Evolutionary conservation across 352 stramenopile genomes (phyloP), one percentile per base, ranked within the genome.

Genomic region (Phytopythium mirpurense): DNA sequence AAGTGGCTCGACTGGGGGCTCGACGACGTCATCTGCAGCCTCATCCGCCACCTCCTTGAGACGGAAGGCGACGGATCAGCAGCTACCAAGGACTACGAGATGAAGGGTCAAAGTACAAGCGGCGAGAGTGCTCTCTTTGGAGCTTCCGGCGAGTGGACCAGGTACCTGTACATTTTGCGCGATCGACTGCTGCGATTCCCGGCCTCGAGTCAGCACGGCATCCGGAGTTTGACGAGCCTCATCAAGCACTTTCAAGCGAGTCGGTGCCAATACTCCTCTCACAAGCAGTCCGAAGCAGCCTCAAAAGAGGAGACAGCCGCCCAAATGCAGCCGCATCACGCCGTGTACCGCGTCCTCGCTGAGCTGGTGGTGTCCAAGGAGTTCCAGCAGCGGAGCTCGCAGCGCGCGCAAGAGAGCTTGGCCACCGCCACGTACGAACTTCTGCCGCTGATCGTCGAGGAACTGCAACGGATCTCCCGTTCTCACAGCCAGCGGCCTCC

Each of bases 331-430:
- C 68, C 67, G 18, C 65, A 75, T 3, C 60, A 73, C 49, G 29
- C 80, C 18, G 64, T 79, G 11, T 83, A 83, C 57, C 68, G 69
- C 14, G 68, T 84, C 1, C 44, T 84, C 21, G 70, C 71, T 15
- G 73, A 87, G 54, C 57, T 87, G 11, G 68, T 67, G 21, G 62
- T 78, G n/a, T 79, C 71, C 19, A 77, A 67, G 29, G 72, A 83
- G 43, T 82, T 84, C 48, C 65, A 76, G 49, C 60, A 68, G 11
- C 52, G 60, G 7, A 43, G 43, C 0, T 58, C 62, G 9, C 65
- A 70, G 24, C 59, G 61, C 9, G 64, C 63, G 5, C 67, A 79
- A 19, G 67, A 80, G 41, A 52, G 60, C 6, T 62, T 82, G 10
- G 65, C 68, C 0, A 10, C 59, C 6, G 58, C 60, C 4, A 62